Conservation (phyloP, 257 asterid species). For the Solanum pennellii region DNA sequence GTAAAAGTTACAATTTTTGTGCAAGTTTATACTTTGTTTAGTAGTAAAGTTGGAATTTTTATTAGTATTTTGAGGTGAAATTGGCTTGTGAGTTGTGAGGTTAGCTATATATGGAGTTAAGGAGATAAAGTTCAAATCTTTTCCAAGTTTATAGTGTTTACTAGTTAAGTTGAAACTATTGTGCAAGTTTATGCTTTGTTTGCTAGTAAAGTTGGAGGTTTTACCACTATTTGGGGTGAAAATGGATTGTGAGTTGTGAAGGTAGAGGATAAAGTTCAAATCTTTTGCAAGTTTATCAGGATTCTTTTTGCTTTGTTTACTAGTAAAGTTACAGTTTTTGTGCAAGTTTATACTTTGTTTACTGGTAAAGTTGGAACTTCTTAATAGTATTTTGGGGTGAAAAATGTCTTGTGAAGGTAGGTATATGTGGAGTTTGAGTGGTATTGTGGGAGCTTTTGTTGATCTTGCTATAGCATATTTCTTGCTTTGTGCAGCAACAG, state of each 20-base stretch:
- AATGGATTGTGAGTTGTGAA: constrained; percentile 43
- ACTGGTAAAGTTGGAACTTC: neutral
- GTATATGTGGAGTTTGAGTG: constrained; percentile 59
- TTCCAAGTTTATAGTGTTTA: neutral
- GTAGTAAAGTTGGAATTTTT: neutral
- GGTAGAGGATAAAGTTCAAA: neutral
- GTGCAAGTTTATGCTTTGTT: neutral
- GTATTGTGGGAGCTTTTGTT: constrained; percentile 69
- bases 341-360: neutral
- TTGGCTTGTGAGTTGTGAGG: constrained; percentile 44
- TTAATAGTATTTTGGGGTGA: constrained; percentile 5
- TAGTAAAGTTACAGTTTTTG: neutral
- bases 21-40: neutral
- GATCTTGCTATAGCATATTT: constrained; percentile 72
- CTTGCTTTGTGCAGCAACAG: constrained; percentile 60
- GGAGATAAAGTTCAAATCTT: neutral
- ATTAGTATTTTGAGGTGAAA: constrained; percentile 9
- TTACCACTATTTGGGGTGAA: constrained; percentile 9
- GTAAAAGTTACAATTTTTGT: neutral
- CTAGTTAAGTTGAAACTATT: neutral
- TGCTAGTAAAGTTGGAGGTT: neutral
- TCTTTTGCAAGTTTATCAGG: neutral
- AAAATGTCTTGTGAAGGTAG: constrained; percentile 58
- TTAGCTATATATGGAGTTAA: constrained; percentile 46
- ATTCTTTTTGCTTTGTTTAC: neutral